Evolutionary conservation across 148 eudicot genomes (phyloP), one percentile per base, ranked within the genome.

Genomic region (Fagopyrum esculentum): DNA sequence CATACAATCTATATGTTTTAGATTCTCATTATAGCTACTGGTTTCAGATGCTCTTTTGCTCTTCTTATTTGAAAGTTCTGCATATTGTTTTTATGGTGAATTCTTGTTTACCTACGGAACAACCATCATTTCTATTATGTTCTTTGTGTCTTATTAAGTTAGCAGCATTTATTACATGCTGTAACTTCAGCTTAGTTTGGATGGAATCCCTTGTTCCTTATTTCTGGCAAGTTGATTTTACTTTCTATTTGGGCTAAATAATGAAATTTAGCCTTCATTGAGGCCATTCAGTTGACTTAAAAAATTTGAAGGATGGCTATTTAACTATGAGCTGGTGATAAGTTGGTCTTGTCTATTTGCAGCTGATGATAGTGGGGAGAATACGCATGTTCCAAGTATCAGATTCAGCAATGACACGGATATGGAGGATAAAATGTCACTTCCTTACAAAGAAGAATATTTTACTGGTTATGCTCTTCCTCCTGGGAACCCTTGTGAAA

Each of bases 401-500:
- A 85, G 78, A 66, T 56, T 85, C 72, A 80, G 77, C 48, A 83
- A 77, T 74, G 80, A 45, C 40, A 81, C 85, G 15, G 44, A 52
- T 68, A 72, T 74, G 35, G 77, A 70, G 55, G 71, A 68, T 77
- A 69, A 69, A 70, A 45, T 77, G 48, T 71, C 70, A 46, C 52
- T 71, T 72, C 13, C 52, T 46, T 22, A 45, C 47, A 57, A 51
- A n/a, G 74, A 75, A 45, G 81, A 76, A 45, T 89, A 85, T 82
- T 92, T 92, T 78, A 85, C 85, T 19, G 99, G 99, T 15, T 96
- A 96, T 81, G 86, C 85, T 46, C 98, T 96, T 82, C 97, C 94
- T 73, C 90, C 92, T 0, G 98, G 99, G 66, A 92, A 95, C 79
- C 97, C 98, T 29, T 95, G 98, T 85, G 96, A 92, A 81, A 79